These are phyloP conservation scores for Suillus subaureus DNA, from an alignment of 768 basidiomycete species.

Conservation along the genomic window DNA sequence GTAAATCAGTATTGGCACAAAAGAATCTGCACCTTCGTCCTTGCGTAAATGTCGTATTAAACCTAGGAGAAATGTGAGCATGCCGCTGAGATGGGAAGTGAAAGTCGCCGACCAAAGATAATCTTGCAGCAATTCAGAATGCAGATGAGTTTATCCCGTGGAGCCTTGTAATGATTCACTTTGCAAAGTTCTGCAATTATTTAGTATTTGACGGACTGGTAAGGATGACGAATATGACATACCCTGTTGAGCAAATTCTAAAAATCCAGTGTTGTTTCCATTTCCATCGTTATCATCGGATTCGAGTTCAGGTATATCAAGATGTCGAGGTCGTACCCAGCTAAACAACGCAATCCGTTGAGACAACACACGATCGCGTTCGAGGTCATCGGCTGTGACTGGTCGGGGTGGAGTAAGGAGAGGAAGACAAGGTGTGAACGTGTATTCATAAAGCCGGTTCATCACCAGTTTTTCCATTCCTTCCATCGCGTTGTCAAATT, in stretches of 20 bases:
- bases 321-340: slow-evolving; percentile 87
- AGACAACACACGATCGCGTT: slow-evolving; percentile 86
- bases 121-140: slow-evolving; percentile 98
- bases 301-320: slow-evolving; percentile 84
- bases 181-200: slow-evolving; percentile 76
- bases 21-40: slow-evolving; percentile 91
- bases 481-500: slow-evolving; percentile 97
- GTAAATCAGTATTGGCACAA: slow-evolving; percentile 92
- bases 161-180: slow-evolving; percentile 99
- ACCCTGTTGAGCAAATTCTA: slow-evolving; percentile 92
- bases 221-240: slow-evolving; percentile 10
- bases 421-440: slow-evolving; percentile 86
- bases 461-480: slow-evolving; percentile 99
- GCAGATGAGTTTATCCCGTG: slow-evolving; percentile 96
- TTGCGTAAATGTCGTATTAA: slow-evolving; percentile 84
- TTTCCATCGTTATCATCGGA: slow-evolving; percentile 40
- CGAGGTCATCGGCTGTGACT: slow-evolving; percentile 94
- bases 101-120: slow-evolving; percentile 79
- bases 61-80: slow-evolving; percentile 46
- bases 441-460: slow-evolving; percentile 96
- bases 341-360: slow-evolving; percentile 90
- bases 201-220: neutral
- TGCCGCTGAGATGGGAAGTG: slow-evolving; percentile 13
- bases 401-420: slow-evolving; percentile 67
- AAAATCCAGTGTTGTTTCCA: slow-evolving; percentile 60